A percentile compares a stretch with the other conserved stretches of the same genome.
These are phyloP conservation scores for Candida patagonica DNA, from an alignment of 805 yeast species.

Conservation along the genomic window DNA sequence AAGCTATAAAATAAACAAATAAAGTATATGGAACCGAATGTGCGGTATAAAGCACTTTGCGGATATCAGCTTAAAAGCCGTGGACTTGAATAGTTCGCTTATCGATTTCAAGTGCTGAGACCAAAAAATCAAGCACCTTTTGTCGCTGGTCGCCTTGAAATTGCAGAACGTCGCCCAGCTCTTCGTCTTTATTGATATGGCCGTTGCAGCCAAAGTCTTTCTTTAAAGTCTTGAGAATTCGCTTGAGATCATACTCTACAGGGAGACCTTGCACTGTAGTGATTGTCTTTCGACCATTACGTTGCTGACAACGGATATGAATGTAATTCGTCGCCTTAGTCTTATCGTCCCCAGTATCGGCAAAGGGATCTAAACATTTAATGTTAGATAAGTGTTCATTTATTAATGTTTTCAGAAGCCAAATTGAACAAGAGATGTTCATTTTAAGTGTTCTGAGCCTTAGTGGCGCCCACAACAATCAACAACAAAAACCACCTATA, in stretches of 20 bases:
- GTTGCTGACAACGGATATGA: constrained; percentile 97
- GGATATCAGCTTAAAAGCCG: constrained; percentile 58
- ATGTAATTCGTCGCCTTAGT: constrained; percentile 91
- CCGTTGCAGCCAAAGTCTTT: constrained; percentile 99
- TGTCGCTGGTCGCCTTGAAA: constrained; percentile 98
- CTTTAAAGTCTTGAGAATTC: constrained; percentile 85
- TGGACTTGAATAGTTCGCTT: constrained; percentile 97
- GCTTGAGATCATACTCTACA: constrained; percentile 86
- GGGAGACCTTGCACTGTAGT: constrained; percentile 98
- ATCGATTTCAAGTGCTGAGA: constrained; percentile 75
- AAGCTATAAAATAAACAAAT: too few species aligned
- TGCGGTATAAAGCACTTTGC: too few species aligned
- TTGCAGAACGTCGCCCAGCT: constrained; percentile 94
- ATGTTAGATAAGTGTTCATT: not conserved
- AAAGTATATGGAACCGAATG: too few species aligned
- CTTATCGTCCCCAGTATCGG: constrained; percentile 99
- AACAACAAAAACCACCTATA: too few species aligned
- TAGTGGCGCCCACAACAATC: too few species aligned
- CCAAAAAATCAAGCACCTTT: constrained; percentile 87
- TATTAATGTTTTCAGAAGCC: not conserved
- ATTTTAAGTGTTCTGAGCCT: too few species aligned
- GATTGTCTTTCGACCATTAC: constrained; percentile 98
- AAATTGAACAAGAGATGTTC: too few species aligned
- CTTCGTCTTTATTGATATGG: constrained; percentile 92
- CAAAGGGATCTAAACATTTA: constrained; percentile 91